Conservation (phyloP, 202 grass and related monocot species). For the Cymbopogon flexuosus region DNA sequence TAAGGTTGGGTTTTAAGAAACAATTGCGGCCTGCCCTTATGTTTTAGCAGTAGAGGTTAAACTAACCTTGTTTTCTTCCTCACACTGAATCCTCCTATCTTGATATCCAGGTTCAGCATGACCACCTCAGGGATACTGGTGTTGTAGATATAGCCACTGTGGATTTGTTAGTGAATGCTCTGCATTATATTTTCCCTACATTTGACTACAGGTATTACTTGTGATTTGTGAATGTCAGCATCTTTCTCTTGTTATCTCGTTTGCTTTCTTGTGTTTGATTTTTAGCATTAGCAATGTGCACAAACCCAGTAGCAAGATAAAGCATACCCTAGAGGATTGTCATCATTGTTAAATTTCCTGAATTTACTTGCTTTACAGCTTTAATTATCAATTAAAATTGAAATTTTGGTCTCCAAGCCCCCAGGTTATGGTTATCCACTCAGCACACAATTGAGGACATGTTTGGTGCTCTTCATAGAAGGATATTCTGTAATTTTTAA, state of each 20-base stretch:
- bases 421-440: not conserved
- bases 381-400: not conserved
- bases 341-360: not conserved
- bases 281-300: not conserved
- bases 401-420: not conserved
- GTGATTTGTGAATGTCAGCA: not conserved
- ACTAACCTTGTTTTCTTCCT: not conserved
- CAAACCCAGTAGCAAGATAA: not conserved
- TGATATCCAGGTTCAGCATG: constrained; percentile 81
- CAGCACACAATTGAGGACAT: not conserved
- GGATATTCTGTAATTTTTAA: not conserved
- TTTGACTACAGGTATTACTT: constrained; percentile 88
- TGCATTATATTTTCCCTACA: constrained; percentile 72
- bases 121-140: constrained; percentile 68
- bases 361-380: not conserved
- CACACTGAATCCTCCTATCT: constrained; percentile 6
- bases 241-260: constrained; percentile 17
- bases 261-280: not conserved
- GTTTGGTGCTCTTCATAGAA: constrained; percentile 12
- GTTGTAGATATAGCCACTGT: constrained; percentile 87
- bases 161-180: constrained; percentile 73
- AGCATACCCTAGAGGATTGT: not conserved
- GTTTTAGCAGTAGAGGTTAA: not conserved
- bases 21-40: not conserved
- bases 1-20: constrained; percentile 55